Base-by-base conservation (phyloP, 2,329 filamentous ascomycete genomes). In the Ceratocystis destructans region DNA sequence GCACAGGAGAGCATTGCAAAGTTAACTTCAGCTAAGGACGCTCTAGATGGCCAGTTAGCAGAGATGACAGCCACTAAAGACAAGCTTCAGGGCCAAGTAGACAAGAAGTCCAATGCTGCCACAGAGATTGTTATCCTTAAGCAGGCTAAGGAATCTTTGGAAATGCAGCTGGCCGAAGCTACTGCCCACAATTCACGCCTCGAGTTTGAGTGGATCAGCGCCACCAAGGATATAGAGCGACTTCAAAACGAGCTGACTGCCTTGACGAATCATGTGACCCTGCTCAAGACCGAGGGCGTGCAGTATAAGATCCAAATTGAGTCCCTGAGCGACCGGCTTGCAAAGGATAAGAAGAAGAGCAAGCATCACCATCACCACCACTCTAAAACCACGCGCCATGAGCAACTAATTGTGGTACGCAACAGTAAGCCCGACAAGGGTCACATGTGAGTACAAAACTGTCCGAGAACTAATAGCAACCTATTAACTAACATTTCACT, bases 271-370 rank as follows among this genome's bases (percentile, higher is more conserved):
- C 66, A 67, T 17, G 64, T 45, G 7, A 57, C 66, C 0, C 17
- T 65, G 12, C 63, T 67, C 8, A 64, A 67, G 45, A 65, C 33
- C 12, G 66, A 67, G 17, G 66, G 64, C 5, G 63, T 67, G 6
- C 66, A 63, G n/a, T 67, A 65, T 33, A 67, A 67, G 59, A 63
- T 67, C 6, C 66, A 67, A 46, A 67, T 67, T 8, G 63, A 63
- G 46, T 67, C 66, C 20, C 63, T 67, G 4, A 62, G 59, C 33
- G 66, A 67, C 41, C 62, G 66, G 1, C 45, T 67, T 8, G 55
- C 57, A 17, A 61, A 63, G n/a, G 66, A 67, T 17, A 55, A 57
- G 25, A 61, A 61, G 57, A 65, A 65, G 44, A 61, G 53, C 25
- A 57, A 65, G 8, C 62, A 65, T 53, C 57, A 62, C 22, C 61